Base-by-base conservation (phyloP, 2,329 filamentous ascomycete genomes). In the Phaeomoniella chlamydospora region DNA sequence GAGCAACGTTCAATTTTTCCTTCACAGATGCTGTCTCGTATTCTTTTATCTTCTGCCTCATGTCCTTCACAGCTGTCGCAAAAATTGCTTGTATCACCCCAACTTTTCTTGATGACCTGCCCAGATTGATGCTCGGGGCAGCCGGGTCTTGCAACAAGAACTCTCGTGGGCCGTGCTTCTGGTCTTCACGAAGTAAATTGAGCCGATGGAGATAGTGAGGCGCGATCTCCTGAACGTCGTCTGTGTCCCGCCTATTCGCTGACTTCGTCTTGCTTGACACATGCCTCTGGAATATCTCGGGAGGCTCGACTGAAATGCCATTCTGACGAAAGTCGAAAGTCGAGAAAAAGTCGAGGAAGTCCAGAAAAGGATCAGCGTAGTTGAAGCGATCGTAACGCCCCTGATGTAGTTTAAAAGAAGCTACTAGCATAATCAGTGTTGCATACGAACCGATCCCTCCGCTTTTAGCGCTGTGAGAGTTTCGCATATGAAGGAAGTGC, bases 121-220 rank as follows among this genome's bases (percentile, higher is more conserved):
- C 73, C 1, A 77, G 57, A 45, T 78, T 68, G 47, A 74, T 74
- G 45, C 59, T 58, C 14, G 62, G 59, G 45, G 75, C 63, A 5
- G 69, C 67, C 1, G 74, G 74, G 44, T 78, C 72, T 50, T 74
- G 71, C 11, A 78, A 55, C 39, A 58, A 68, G 34, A 77, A 56
- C 34, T 69, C 53, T 37, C 59, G 13, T 55, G 10, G 43, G 55
- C 42, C 50, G 4, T 15, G 5, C 4, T 26, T 4, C 5, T 37
- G 10, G 18, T 17, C 31, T 12, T n/a, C 19, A 9, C 12, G 15
- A 18, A 32, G 6, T 14, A 16, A 10, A 9, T 10, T 32, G 6
- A 6, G 6, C 6, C 31, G 10, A 6, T 9, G n/a, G 13, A 32
- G 31, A 32, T 32, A 16, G n/a, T 32, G 31, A 6, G n/a, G 35